These are phyloP conservation scores for Athelia sp. DNA, from an alignment of 1,284 basidiomycete genomes.

Conservation along the genomic window DNA sequence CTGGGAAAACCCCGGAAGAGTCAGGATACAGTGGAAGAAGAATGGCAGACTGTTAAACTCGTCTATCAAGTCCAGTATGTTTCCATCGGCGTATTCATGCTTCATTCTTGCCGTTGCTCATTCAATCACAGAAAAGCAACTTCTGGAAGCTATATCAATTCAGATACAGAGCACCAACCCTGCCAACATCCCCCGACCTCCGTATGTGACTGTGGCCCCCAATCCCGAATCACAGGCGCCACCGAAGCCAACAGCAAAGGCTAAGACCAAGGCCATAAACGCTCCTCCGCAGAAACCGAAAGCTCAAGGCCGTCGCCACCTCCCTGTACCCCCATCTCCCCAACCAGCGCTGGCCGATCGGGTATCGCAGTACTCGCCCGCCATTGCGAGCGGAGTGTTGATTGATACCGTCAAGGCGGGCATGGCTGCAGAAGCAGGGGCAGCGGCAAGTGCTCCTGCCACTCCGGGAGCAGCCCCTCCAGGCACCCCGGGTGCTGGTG, in stretches of 20 bases:
- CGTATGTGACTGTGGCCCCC: constrained; percentile 35
- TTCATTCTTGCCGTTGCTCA: too few relatives aligned
- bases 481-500: constrained; percentile 30
- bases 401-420: constrained; percentile 77
- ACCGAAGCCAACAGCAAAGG: constrained; percentile 26
- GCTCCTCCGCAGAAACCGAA: constrained; percentile 24
- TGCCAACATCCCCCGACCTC: constrained; percentile 64
- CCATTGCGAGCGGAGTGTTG: constrained; percentile 65
- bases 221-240: constrained; percentile 14
- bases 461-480: constrained; percentile 23
- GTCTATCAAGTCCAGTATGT: constrained; percentile 77
- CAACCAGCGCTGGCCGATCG: constrained; percentile 48
- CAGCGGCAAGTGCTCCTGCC: constrained; percentile 28
- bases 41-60: constrained; percentile 72
- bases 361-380: constrained; percentile 65
- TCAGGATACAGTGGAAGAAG: constrained; percentile 87
- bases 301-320: constrained; percentile 35
- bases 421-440: constrained; percentile 58
- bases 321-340: constrained; percentile 50
- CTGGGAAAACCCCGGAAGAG: constrained; percentile 94
- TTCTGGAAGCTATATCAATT: constrained; percentile 71
- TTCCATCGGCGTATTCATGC: too few relatives aligned
- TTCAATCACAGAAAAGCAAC: constrained; percentile 80
- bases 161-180: constrained; percentile 76
- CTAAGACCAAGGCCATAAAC: constrained; percentile 31